Conservation (phyloP, 192 early-diverging fungal species). For the Gaertneriomyces sp. region DNA sequence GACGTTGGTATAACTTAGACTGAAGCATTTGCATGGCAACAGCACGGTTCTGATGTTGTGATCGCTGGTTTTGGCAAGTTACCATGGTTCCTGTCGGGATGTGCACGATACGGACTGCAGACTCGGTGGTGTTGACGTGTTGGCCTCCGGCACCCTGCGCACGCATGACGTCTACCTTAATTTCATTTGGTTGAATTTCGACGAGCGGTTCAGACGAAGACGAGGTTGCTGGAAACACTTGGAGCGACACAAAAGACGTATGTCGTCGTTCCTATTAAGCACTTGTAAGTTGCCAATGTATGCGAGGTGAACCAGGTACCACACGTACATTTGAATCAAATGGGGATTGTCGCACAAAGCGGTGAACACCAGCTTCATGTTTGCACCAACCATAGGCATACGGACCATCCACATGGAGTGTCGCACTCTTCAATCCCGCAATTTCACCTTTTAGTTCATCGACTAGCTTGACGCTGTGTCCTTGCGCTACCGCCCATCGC, state of each 20-base stretch:
- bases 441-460: slow-evolving; percentile 44
- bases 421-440: slow-evolving; percentile 44
- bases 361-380: slow-evolving; percentile 51
- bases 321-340: slow-evolving; percentile 39
- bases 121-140: slow-evolving; percentile 95
- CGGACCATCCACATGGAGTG: slow-evolving; percentile 42
- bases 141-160: slow-evolving; percentile 56
- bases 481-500: slow-evolving; percentile 32
- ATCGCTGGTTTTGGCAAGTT: slow-evolving; percentile 81
- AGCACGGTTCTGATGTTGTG: slow-evolving; percentile 88
- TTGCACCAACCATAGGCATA: slow-evolving; percentile 54
- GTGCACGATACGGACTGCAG: slow-evolving; percentile 90
- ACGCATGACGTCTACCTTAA: slow-evolving; percentile 55
- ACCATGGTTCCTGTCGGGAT: slow-evolving; percentile 85
- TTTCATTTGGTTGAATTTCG: slow-evolving; percentile 43
- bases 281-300: neutral
- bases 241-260: slow-evolving; percentile 54
- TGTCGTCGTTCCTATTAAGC: slow-evolving; percentile 42
- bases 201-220: neutral
- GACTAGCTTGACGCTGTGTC: slow-evolving; percentile 33
- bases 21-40: slow-evolving; percentile 81
- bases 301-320: neutral
- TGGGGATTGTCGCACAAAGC: slow-evolving; percentile 52
- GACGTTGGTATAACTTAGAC: slow-evolving; percentile 61
- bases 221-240: slow-evolving; percentile 35